Evolutionary conservation across 2,329 filamentous ascomycete genomes (phyloP).

Genomic region (Fusarium clavum): DNA sequence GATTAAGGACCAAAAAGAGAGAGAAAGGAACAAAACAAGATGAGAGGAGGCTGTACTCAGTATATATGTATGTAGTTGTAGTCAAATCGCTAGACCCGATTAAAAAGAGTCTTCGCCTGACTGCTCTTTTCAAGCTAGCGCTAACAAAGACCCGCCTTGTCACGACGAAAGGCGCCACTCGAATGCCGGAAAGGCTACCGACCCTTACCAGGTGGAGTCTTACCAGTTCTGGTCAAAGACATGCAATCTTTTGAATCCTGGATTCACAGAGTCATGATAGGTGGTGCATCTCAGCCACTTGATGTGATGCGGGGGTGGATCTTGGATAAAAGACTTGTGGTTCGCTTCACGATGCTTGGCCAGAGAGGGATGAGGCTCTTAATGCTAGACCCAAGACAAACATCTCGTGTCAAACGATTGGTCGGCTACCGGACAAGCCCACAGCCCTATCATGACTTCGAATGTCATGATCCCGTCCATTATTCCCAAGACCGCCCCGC

Average conservation of each 20-base stretch:
- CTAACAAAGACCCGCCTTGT: constrained; percentile 28
- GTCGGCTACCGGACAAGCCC: neutral
- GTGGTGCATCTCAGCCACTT: constrained; percentile 26
- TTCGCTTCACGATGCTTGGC: constrained; percentile 22
- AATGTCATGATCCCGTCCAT: constrained; percentile 18
- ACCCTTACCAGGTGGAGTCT: constrained; percentile 35
- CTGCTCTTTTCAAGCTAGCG: constrained; percentile 36
- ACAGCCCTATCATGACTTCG: constrained; percentile 20
- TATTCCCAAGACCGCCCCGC: constrained; percentile 57
- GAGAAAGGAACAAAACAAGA: neutral
- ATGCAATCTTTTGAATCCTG: constrained; percentile 25
- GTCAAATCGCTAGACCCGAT: constrained; percentile 28
- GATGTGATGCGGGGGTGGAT: constrained; percentile 43
- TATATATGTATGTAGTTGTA: constrained; percentile 28
- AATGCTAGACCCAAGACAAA: constrained; percentile 7
- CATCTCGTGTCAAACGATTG: constrained; percentile 30
- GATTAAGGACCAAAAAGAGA: constrained; percentile 5
- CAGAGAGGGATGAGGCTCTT: constrained; percentile 14
- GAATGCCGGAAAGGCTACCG: constrained; percentile 21
- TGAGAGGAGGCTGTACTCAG: constrained; percentile 21
- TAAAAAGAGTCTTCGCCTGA: constrained; percentile 40
- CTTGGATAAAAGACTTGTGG: constrained; percentile 20
- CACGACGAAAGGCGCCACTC: constrained; percentile 16
- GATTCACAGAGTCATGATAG: constrained; percentile 13
- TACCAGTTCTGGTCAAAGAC: constrained; percentile 31